Percentiles rank a stretch among this genome's conserved stretches.
Conservation (phyloP, 1,284 basidiomycete genomes). For the Lignosus rhinocerotis region DNA sequence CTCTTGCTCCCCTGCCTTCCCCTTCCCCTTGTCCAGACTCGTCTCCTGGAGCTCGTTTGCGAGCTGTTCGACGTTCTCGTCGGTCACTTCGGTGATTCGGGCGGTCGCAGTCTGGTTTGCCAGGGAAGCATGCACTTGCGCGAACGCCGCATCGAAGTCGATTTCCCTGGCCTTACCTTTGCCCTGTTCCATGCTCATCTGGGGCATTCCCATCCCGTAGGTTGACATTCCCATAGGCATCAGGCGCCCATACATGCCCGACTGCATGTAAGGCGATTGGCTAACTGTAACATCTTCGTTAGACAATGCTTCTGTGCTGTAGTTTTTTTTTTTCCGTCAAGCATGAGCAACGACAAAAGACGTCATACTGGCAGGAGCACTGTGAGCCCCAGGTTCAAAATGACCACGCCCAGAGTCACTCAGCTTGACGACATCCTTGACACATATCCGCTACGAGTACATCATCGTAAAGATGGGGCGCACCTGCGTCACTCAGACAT, state of each 20-base stretch:
- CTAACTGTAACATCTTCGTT: constrained; percentile 12
- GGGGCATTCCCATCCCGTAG: constrained; percentile 15
- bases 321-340: too few species aligned
- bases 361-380: too few species aligned
- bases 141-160: constrained; percentile 80
- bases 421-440: too few species aligned
- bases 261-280: constrained; percentile 37
- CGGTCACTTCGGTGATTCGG: constrained; percentile 53
- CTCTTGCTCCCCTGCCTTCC: constrained; percentile 34
- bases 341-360: too few species aligned
- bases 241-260: constrained; percentile 32
- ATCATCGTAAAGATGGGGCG: too few species aligned
- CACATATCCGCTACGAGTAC: too few species aligned
- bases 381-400: too few species aligned
- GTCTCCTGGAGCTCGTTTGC: constrained; percentile 43
- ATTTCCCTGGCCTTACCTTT: constrained; percentile 75
- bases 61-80: constrained; percentile 40
- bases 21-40: constrained; percentile 29
- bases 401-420: too few species aligned
- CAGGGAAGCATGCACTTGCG: constrained; percentile 54
- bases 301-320: not conserved
- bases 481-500: too few species aligned
- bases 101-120: constrained; percentile 45
- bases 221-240: constrained; percentile 32
- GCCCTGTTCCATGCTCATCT: constrained; percentile 48